A percentile compares a stretch with the other conserved stretches of the same genome.
Conservation (phyloP, 2,329 filamentous ascomycete species). For the Myriosclerotinia curreyana region DNA sequence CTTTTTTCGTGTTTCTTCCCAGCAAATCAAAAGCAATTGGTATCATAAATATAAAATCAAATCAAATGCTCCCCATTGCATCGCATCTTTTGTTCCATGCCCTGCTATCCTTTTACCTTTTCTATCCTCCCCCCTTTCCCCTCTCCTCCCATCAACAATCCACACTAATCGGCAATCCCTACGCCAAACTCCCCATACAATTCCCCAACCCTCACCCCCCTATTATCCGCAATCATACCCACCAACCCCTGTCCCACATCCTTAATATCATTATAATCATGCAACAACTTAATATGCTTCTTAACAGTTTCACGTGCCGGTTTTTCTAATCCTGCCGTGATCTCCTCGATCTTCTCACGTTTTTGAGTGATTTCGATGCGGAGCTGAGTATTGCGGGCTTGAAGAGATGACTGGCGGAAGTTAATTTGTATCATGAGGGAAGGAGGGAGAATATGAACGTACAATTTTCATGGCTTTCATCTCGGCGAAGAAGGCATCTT, state of each 20-base stretch:
- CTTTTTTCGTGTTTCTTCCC: neutral
- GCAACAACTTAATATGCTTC: conserved; percentile 61
- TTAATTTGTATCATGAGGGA: conserved; percentile 39
- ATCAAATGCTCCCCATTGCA: neutral
- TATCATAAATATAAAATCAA: conserved; percentile 9
- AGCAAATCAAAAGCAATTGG: neutral
- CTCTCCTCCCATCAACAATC: neutral
- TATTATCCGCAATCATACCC: conserved; percentile 63
- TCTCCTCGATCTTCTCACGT: conserved; percentile 41
- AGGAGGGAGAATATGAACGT: conserved; percentile 16
- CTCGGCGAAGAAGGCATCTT: conserved; percentile 34
- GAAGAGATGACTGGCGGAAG: conserved; percentile 34
- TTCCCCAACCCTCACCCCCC: conserved; percentile 47
- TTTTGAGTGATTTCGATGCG: conserved; percentile 37
- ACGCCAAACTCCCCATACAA: conserved; percentile 41
- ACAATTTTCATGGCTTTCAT: conserved; percentile 38
- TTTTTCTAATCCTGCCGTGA: conserved; percentile 38
- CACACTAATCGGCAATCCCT: conserved; percentile 34
- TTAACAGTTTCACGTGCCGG: conserved; percentile 51
- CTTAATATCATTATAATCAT: conserved; percentile 69
- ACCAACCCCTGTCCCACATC: conserved; percentile 65
- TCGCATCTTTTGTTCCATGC: neutral
- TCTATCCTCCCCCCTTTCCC: too few relatives aligned
- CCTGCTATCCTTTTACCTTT: neutral
- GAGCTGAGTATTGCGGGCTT: conserved; percentile 48